Percentiles rank a stretch among this genome's conserved stretches.
These are phyloP conservation scores for Aphanomyces stellatus DNA, from an alignment of 352 stramenopile species.

Conservation along the genomic window DNA sequence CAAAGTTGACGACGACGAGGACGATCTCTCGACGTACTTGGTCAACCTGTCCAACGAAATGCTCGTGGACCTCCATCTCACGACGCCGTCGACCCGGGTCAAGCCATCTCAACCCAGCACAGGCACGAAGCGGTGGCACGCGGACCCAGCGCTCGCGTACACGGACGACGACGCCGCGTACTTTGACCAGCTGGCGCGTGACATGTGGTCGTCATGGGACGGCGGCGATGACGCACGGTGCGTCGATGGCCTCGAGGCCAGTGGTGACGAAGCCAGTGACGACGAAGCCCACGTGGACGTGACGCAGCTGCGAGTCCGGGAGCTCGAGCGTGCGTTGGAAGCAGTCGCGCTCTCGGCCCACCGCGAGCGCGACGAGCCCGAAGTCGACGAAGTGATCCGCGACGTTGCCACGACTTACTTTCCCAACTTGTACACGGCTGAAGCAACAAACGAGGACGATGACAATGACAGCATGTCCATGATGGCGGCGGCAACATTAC, in stretches of 20 bases:
- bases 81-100: not conserved
- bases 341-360: not conserved
- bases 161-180: conserved; percentile 7
- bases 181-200: not conserved
- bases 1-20: not conserved
- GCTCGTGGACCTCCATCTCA: not conserved
- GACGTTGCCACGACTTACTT: conserved; percentile 5
- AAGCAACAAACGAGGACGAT: too few species aligned
- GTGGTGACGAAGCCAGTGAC: not conserved
- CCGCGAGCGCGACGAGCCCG: not conserved
- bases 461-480: too few species aligned
- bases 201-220: not conserved
- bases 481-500: conserved; percentile 19
- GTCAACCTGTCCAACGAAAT: not conserved
- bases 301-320: not conserved
- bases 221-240: too few species aligned
- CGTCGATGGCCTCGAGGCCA: not conserved
- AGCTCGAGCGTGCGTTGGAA: not conserved
- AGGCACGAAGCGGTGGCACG: not conserved
- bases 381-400: not conserved
- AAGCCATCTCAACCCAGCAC: not conserved
- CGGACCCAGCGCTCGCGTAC: not conserved
- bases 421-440: not conserved
- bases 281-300: not conserved
- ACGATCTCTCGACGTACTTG: not conserved